Conservation (phyloP, 371 early-diverging fungal genomes). For the Capniomyces stellatus region DNA sequence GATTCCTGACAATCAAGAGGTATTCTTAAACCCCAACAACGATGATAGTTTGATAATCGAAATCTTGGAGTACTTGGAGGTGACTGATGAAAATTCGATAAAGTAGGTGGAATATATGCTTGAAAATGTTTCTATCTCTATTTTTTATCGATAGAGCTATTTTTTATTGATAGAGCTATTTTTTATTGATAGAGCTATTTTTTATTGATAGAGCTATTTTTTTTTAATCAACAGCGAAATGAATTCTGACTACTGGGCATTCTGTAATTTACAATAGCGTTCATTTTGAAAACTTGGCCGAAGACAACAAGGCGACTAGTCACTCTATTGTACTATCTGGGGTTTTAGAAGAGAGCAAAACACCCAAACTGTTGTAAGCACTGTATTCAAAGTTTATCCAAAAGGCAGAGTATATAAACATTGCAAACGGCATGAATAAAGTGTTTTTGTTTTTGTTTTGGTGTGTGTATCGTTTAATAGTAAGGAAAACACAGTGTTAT, state of each 20-base stretch:
- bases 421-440: too few relatives aligned
- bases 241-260: too few relatives aligned
- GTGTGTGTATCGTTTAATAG: not conserved
- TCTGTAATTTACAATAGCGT: too few relatives aligned
- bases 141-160: not conserved
- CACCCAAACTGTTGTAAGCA: too few relatives aligned
- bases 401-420: not conserved
- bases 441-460: too few relatives aligned
- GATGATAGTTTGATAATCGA: slow-evolving; percentile 69
- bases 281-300: slow-evolving; percentile 56
- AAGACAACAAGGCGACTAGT: slow-evolving; percentile 39
- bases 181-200: not conserved
- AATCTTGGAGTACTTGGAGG: slow-evolving; percentile 41
- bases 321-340: slow-evolving; percentile 9
- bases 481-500: not conserved
- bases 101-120: slow-evolving; percentile 20
- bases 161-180: not conserved
- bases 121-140: not conserved
- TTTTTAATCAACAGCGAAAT: too few relatives aligned
- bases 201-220: not conserved
- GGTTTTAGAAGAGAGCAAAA: not conserved
- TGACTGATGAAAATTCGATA: slow-evolving; percentile 30
- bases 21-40: slow-evolving; percentile 46
- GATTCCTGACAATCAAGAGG: slow-evolving; percentile 77
- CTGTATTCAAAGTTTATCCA: too few relatives aligned